Conservation (phyloP, 176 grass and related monocot genomes). For the Coix lacrymajobi region DNA sequence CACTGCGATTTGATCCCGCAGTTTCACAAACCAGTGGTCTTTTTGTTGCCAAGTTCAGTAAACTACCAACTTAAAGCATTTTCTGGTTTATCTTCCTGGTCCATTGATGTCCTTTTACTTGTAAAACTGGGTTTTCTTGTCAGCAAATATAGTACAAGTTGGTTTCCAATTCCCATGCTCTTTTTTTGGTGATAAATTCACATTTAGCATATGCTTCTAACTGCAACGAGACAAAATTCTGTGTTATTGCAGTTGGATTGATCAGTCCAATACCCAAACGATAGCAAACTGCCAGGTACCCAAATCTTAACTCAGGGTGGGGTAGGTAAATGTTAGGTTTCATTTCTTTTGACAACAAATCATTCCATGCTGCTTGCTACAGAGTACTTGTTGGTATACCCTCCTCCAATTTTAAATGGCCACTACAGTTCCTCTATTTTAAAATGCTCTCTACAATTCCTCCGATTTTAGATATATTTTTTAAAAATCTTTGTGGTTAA, state of each 20-base stretch:
- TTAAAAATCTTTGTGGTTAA: neutral
- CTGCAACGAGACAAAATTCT: neutral
- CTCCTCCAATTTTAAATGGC: slow-evolving; percentile 12
- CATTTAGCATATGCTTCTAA: neutral
- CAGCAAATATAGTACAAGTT: slow-evolving; percentile 9
- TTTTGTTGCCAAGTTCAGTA: slow-evolving; percentile 79
- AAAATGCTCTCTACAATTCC: neutral
- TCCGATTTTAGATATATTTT: neutral
- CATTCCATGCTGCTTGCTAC: neutral
- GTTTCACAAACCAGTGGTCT: slow-evolving; percentile 77
- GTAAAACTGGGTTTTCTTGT: neutral
- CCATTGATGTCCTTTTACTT: neutral
- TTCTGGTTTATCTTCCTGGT: neutral
- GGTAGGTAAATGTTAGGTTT: slow-evolving; percentile 25
- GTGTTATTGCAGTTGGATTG: neutral
- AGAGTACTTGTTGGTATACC: slow-evolving; percentile 34
- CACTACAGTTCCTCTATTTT: slow-evolving; percentile 8
- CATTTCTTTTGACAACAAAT: slow-evolving; percentile 14
- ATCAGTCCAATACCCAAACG: slow-evolving; percentile 11
- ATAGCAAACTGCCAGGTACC: neutral
- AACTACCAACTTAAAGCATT: slow-evolving; percentile 37
- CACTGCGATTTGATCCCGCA: slow-evolving; percentile 61
- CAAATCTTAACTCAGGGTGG: slow-evolving; percentile 5
- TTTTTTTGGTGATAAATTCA: neutral
- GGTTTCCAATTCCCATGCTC: neutral